Conservation (phyloP, 805 yeast species). For the Candida arabinofermentans region DNA sequence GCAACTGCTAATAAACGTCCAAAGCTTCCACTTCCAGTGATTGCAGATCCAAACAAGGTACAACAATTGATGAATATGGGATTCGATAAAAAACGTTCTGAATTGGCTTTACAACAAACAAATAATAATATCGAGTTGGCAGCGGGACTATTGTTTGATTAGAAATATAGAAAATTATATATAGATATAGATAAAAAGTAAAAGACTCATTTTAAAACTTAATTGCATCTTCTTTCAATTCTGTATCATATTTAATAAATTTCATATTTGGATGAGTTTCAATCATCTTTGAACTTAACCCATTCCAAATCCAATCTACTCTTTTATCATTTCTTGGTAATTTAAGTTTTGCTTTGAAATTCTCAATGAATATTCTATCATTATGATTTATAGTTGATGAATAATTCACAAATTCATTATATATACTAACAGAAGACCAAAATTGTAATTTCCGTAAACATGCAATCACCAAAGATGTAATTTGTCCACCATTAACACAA, state of each 20-base stretch:
- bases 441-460: conserved; percentile 77
- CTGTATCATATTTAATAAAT: conserved; percentile 18
- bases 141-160: conserved; percentile 65
- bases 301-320: conserved; percentile 65
- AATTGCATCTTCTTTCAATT: conserved; percentile 16
- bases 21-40: conserved; percentile 14
- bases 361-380: conserved; percentile 81
- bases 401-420: conserved; percentile 77
- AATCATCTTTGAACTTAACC: conserved; percentile 54
- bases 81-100: conserved; percentile 59
- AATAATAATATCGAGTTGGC: conserved; percentile 83
- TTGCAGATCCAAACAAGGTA: conserved; percentile 27
- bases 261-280: conserved; percentile 51
- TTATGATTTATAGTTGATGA: conserved; percentile 75
- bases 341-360: conserved; percentile 61
- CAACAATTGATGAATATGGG: conserved; percentile 63
- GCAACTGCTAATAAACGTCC: conserved; percentile 21
- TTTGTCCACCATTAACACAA: conserved; percentile 87
- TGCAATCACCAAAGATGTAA: conserved; percentile 79
- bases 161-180: not conserved
- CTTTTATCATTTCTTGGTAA: conserved; percentile 40
- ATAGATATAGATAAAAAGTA: not conserved
- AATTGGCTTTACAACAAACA: conserved; percentile 59
- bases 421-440: conserved; percentile 87
- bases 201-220: conserved; percentile 9